A percentile compares a stretch with the other conserved stretches of the same genome.
Conservation (phyloP, 805 yeast species). For the Lipomyces starkeyi region DNA sequence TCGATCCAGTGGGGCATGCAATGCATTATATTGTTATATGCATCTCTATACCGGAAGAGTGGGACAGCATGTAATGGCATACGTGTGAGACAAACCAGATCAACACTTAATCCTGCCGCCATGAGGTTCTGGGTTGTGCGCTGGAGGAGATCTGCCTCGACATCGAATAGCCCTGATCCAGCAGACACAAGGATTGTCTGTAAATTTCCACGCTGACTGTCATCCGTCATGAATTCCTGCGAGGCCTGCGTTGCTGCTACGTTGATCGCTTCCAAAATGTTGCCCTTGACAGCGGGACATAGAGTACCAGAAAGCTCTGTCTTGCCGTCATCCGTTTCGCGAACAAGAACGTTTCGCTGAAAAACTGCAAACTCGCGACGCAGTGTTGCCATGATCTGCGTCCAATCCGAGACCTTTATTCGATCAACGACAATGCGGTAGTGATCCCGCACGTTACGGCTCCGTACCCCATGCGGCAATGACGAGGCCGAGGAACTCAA, state of each 20-base stretch:
- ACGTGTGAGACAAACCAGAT: conserved; percentile 83
- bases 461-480: conserved; percentile 72
- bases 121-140: conserved; percentile 77
- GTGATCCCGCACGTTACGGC: conserved; percentile 72
- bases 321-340: conserved; percentile 47
- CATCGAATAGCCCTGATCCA: conserved; percentile 92
- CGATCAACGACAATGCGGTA: conserved; percentile 95
- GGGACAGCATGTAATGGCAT: conserved; percentile 95
- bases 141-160: conserved; percentile 75
- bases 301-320: conserved; percentile 61
- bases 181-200: conserved; percentile 89
- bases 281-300: conserved; percentile 88
- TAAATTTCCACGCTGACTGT: conserved; percentile 86
- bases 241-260: conserved; percentile 78
- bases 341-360: conserved; percentile 70
- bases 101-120: conserved; percentile 83
- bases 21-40: conserved; percentile 48
- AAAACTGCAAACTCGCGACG: conserved; percentile 85
- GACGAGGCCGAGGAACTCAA: conserved; percentile 20
- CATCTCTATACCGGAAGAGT: conserved; percentile 63
- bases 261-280: conserved; percentile 83
- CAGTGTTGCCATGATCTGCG: conserved; percentile 84
- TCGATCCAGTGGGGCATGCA: conserved; percentile 97
- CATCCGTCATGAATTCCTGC: conserved; percentile 82
- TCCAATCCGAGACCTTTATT: conserved; percentile 88